These are phyloP conservation scores for Aaosphaeria pasadenensis DNA, from an alignment of 2,329 filamentous ascomycete species.

Conservation along the genomic window DNA sequence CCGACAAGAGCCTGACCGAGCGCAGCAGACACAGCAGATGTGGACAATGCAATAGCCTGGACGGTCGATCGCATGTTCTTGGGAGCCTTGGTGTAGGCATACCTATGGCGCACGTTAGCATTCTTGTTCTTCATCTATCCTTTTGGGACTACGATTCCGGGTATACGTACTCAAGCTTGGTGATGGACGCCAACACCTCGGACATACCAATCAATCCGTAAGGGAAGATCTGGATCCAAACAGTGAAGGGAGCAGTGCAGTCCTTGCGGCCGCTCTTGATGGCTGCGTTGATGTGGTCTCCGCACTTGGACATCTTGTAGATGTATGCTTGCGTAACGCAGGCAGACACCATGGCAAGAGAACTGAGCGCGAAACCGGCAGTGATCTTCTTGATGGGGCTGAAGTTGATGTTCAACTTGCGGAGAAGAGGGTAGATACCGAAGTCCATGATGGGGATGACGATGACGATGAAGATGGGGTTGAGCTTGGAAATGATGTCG, in stretches of 20 bases:
- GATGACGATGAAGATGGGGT: conserved; percentile 71
- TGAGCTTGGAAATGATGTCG: conserved; percentile 72
- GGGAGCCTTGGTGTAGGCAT: conserved; percentile 35
- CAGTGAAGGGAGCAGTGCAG: conserved; percentile 38
- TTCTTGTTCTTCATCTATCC: too few relatives aligned
- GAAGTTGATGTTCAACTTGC: conserved; percentile 62
- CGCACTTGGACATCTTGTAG: conserved; percentile 49
- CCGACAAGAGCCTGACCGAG: conserved; percentile 31
- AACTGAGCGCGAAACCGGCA: conserved; percentile 64
- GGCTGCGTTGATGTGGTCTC: conserved; percentile 34
- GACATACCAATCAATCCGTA: conserved; percentile 55
- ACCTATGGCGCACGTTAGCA: not conserved
- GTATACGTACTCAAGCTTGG: conserved; percentile 66
- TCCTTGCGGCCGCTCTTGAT: conserved; percentile 22
- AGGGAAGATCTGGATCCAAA: conserved; percentile 45
- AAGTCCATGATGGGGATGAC: conserved; percentile 68
- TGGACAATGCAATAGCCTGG: conserved; percentile 34
- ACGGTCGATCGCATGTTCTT: conserved; percentile 56
- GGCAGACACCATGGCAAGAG: conserved; percentile 59
- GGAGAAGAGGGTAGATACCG: conserved; percentile 66
- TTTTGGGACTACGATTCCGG: conserved; percentile 45
- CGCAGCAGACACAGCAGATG: conserved; percentile 28
- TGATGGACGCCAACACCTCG: conserved; percentile 66
- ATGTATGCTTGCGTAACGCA: conserved; percentile 57
- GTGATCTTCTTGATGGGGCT: conserved; percentile 75